Evolutionary conservation across 306 rosid species (phyloP).

Genomic region (Notholithocarpus densiflorus): DNA sequence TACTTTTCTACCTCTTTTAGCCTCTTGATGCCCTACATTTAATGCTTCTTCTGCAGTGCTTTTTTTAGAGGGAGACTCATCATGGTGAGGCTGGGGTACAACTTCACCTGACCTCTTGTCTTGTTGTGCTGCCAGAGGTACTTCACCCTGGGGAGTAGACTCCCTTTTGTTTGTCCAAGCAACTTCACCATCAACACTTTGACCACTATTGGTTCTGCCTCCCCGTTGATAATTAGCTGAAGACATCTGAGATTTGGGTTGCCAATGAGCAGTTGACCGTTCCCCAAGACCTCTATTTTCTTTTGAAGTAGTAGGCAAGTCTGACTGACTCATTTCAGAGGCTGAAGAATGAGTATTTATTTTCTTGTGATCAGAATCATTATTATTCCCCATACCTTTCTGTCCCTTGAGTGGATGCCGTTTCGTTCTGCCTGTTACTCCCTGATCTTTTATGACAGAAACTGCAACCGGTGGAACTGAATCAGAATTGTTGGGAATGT

Average conservation of each 20-base stretch:
- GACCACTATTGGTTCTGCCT: conserved; percentile 36
- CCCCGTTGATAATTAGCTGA: conserved; percentile 47
- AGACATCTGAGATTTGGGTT: conserved; percentile 61
- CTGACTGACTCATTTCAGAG: conserved; percentile 45
- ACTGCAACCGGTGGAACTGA: conserved; percentile 36
- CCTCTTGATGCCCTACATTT: conserved; percentile 37
- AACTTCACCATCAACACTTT: conserved; percentile 36
- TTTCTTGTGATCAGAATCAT: conserved; percentile 54
- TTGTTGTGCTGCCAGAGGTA: conserved; percentile 23
- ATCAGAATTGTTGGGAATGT: conserved; percentile 34
- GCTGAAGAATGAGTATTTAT: conserved; percentile 25
- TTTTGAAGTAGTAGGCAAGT: conserved; percentile 38
- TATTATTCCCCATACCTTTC: conserved; percentile 42
- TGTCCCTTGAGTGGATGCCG: conserved; percentile 61
- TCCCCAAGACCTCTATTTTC: conserved; percentile 66
- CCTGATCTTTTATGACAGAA: conserved; percentile 52
- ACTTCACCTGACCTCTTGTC: conserved; percentile 29
- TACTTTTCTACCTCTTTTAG: conserved; percentile 53
- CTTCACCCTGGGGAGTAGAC: conserved; percentile 26
- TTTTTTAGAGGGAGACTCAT: conserved; percentile 40
- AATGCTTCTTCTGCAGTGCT: conserved; percentile 41
- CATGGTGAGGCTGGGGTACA: conserved; percentile 33
- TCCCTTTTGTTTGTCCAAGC: conserved; percentile 32
- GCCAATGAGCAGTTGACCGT: conserved; percentile 67
- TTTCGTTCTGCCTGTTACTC: conserved; percentile 46